These are phyloP conservation scores for Eucalyptus erythrocorys DNA, from an alignment of 345 rosid genomes.

Conservation along the genomic window DNA sequence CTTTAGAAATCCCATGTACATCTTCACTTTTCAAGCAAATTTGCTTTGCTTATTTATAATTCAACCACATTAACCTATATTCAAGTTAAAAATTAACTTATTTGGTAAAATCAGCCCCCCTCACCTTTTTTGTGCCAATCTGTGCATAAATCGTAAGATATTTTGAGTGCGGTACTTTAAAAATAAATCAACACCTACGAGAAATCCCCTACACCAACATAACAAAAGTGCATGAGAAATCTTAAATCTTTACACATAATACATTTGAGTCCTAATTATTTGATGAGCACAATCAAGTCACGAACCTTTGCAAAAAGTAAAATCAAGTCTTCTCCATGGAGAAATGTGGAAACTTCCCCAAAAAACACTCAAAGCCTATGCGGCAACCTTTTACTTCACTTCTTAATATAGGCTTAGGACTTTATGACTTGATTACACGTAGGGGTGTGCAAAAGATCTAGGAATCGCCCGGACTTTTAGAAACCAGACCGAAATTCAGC, in stretches of 20 bases:
- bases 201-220: neutral
- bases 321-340: neutral
- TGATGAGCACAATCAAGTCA: neutral
- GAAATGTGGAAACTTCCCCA: neutral
- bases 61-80: neutral
- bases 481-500: accelerated
- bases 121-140: neutral
- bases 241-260: neutral
- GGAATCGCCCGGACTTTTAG: accelerated
- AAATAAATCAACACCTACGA: neutral
- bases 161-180: accelerated
- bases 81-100: neutral
- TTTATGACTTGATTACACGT: neutral
- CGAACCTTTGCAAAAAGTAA: neutral
- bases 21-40: neutral
- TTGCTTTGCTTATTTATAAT: neutral
- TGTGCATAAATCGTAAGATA: accelerated
- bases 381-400: neutral
- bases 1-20: neutral
- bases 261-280: neutral
- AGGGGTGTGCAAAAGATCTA: too few species aligned
- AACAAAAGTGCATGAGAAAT: neutral
- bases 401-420: neutral
- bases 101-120: neutral
- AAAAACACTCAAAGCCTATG: neutral